A percentile compares a stretch with the other conserved stretches of the same genome.
phyloP scores from a whole-genome alignment of 2,329 filamentous ascomycete genomes.

The Dactylonectria macrodidyma region DNA sequence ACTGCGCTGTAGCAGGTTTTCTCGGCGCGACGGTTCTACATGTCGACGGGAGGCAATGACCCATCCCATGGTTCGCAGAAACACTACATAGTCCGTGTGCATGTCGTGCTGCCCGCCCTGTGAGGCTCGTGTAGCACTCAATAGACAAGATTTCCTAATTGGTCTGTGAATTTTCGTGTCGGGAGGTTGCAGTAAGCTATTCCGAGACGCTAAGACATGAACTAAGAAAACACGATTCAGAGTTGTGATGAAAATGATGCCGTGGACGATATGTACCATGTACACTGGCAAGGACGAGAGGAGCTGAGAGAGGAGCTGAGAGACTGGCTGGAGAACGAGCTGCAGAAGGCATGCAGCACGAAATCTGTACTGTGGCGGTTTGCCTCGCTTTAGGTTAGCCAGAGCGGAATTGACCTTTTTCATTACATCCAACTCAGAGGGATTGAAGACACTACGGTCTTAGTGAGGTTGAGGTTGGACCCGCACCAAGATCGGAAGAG shows the following conservation, averaged over 20 bases:
- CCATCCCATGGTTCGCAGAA: conserved; percentile 1
- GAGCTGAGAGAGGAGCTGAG: background rate
- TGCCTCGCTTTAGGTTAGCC: conserved; percentile 22
- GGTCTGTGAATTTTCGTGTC: background rate
- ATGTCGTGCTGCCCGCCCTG: background rate
- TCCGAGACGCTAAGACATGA: background rate
- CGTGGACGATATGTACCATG: background rate
- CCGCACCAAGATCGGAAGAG: conserved; percentile 47
- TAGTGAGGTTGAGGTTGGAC: conserved; percentile 36
- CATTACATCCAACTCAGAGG: conserved; percentile 22
- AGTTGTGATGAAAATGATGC: background rate
- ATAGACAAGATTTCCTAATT: background rate
- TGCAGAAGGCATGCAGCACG: conserved; percentile 8
- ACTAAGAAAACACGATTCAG: background rate
- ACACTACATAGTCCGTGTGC: background rate
- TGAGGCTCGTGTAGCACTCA: conserved; percentile 9
- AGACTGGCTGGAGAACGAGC: background rate
- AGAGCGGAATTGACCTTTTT: conserved; percentile 30
- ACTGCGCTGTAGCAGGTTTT: background rate
- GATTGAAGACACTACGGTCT: conserved; percentile 20
- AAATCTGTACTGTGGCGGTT: conserved; percentile 24
- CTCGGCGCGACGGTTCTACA: background rate
- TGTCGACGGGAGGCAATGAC: conserved; percentile 5
- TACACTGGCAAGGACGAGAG: conserved; percentile 16
- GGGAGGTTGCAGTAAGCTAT: conserved; percentile 6